phyloP scores from a whole-genome alignment of 2,329 filamentous ascomycete species.

The Nigrospora oryzae region DNA sequence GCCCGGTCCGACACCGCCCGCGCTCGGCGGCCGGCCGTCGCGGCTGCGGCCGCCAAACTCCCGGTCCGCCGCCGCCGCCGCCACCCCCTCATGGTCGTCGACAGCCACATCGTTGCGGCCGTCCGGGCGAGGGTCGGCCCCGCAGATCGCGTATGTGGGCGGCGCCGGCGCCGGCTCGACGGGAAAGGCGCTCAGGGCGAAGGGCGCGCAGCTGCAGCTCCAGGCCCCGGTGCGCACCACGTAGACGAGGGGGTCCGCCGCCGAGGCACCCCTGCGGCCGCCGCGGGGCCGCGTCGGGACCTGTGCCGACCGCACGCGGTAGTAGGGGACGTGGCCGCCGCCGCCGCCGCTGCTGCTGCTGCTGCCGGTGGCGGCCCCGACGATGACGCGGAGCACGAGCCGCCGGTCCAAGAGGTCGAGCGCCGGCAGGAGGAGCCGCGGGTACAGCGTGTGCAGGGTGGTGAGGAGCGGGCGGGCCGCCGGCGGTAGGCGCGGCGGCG shows the following conservation, averaged over 20 bases:
- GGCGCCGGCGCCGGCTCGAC: constrained; percentile 12
- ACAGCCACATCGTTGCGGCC: constrained; percentile 2
- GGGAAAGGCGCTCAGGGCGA: constrained; percentile 65
- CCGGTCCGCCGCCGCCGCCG: constrained; percentile 8
- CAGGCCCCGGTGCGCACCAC: constrained; percentile 67
- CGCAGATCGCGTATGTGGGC: constrained; percentile 1
- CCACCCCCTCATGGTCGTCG: too few species aligned
- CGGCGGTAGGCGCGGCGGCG: constrained; percentile 24
- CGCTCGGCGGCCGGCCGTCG: constrained; percentile 20
- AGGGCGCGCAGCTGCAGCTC: constrained; percentile 86
- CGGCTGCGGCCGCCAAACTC: constrained; percentile 23
- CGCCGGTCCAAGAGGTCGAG: constrained; percentile 79
- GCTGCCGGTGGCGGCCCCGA: neutral
- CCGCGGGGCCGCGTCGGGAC: constrained; percentile 17
- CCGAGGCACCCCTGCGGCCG: constrained; percentile 18
- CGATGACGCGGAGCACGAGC: constrained; percentile 52
- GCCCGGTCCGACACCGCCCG: constrained; percentile 8
- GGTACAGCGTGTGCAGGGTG: constrained; percentile 79
- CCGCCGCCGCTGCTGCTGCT: constrained; percentile 2
- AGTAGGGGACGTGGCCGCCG: constrained; percentile 27
- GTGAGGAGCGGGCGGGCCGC: constrained; percentile 52
- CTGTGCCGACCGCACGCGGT: constrained; percentile 56
- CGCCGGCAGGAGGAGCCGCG: constrained; percentile 70
- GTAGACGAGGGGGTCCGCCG: constrained; percentile 36
- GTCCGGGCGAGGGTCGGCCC: constrained; percentile 2